Conservation (phyloP, 176 grass and related monocot genomes). For the Themeda triandra region DNA sequence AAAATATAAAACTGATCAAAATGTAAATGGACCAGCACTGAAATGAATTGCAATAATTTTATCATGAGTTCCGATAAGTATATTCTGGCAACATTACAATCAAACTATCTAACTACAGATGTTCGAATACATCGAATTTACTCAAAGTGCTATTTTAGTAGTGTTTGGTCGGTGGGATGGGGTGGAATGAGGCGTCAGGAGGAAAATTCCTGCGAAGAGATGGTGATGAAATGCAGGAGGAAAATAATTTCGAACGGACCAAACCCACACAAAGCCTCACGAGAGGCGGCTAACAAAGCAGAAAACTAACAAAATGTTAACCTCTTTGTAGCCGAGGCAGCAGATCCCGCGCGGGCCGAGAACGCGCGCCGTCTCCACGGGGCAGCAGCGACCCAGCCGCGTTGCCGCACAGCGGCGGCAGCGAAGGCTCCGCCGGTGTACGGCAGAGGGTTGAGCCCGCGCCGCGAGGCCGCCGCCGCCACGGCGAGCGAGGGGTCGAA, state of each 20-base stretch:
- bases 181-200: too few species aligned
- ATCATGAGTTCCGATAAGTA: neutral
- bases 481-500: conserved; percentile 36
- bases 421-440: neutral
- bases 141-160: neutral
- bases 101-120: neutral
- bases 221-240: too few species aligned
- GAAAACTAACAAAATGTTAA: neutral
- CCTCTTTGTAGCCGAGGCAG: conserved; percentile 38
- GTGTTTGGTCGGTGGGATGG: too few species aligned
- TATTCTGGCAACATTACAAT: neutral
- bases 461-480: neutral
- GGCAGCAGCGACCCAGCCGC: neutral
- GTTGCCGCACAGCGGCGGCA: neutral
- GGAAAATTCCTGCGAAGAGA: too few species aligned
- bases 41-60: neutral
- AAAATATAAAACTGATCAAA: neutral
- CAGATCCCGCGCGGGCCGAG: conserved; percentile 30
- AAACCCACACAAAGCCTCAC: too few species aligned
- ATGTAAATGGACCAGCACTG: neutral
- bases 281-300: neutral
- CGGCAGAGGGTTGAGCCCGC: neutral
- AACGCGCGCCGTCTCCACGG: too few species aligned
- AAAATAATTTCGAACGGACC: too few species aligned
- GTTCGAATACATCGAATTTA: neutral